Base-by-base conservation (phyloP, 1,284 basidiomycete species). In the Apiotrichum laibachii region DNA sequence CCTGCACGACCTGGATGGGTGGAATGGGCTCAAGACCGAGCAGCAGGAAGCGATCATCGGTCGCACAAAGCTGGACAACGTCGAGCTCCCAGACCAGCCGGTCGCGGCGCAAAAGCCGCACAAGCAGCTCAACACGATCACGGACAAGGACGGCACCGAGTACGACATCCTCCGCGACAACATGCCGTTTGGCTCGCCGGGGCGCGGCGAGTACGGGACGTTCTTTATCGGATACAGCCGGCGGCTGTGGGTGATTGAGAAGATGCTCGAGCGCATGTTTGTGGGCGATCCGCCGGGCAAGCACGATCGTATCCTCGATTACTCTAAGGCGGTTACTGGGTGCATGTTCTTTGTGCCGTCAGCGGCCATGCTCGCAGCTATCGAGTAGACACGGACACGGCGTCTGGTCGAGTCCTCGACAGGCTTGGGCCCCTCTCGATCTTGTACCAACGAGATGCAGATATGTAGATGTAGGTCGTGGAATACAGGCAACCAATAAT, bases 101-200 rank as follows among this genome's bases (percentile, higher is more conserved):
- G 56, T 43, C 1, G 44, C 46, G 26, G 51, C 42, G 15, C 62
- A 63, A 39, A 63, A 63, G 56, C 54, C 56, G 9, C 62, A 63
- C 59, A 60, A 60, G 56, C 56, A 57, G 59, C 59, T 63, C 19
- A 53, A 34, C 22, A 59, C 56, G 11, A 55, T 63, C 35, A 43
- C 31, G 8, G 56, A 53, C 43, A 45, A 54, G 22, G 11, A 55
- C 18, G 62, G 62, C n/a, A 39, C 21, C 22, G 53, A 56, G 48
- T 51, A 47, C 50, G 62, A 63, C 49, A 63, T 63, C n/a, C 54
- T 63, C 21, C 62, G 62, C 39, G 62, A 63, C 56, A 63, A 63
- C 56, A 61, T 63, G 59, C 62, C 62, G 9, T 63, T 63, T 42
- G 62, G 62, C 4, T 34, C 53, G 42, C 62, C 62, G 0, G 59